Evolutionary conservation across 2,329 filamentous ascomycete genomes (phyloP).

Genomic region (Dactylellina parvicollis): DNA sequence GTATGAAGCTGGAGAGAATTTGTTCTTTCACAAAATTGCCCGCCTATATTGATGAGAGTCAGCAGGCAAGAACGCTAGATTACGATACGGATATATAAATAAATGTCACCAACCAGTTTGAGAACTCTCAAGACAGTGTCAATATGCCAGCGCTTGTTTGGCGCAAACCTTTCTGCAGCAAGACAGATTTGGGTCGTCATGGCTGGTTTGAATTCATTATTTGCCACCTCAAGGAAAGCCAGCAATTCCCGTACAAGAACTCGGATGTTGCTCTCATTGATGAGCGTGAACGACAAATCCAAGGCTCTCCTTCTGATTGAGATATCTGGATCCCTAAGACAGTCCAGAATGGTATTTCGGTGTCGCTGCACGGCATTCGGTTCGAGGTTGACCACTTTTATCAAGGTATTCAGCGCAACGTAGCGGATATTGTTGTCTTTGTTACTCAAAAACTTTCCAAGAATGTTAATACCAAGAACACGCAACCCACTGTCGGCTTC

Average conservation of each 20-base stretch:
- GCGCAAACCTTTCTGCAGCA: constrained; percentile 92
- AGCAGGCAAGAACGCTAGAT: constrained; percentile 55
- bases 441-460: constrained; percentile 98
- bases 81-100: not conserved
- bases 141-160: constrained; percentile 97
- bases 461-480: constrained; percentile 95
- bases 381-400: constrained; percentile 97
- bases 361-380: constrained; percentile 97
- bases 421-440: constrained; percentile 99
- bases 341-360: constrained; percentile 96
- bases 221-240: constrained; percentile 94
- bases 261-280: constrained; percentile 95
- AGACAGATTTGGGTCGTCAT: constrained; percentile 99
- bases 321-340: constrained; percentile 94
- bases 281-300: constrained; percentile 95
- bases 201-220: constrained; percentile 97
- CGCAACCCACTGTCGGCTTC: constrained; percentile 95
- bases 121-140: constrained; percentile 96
- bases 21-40: constrained; percentile 98
- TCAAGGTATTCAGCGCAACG: constrained; percentile 93
- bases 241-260: constrained; percentile 92
- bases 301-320: constrained; percentile 95
- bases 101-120: constrained; percentile 68
- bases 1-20: constrained; percentile 94
- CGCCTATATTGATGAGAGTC: constrained; percentile 63